Conservation (phyloP, 164 flowering plant genomes). For the Aristolochia contorta region DNA sequence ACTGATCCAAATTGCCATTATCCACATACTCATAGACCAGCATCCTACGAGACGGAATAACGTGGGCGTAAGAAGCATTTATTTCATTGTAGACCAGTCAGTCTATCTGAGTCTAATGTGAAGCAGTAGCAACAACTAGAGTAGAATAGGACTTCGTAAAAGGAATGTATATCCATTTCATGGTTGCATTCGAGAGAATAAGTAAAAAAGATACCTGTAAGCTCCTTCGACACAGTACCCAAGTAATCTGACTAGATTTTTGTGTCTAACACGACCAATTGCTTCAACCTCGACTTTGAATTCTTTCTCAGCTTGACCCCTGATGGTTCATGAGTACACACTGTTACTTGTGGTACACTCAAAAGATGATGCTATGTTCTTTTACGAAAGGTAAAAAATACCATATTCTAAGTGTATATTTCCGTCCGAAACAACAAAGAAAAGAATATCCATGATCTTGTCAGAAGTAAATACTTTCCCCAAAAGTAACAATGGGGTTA, state of each 20-base stretch:
- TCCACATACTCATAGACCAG: constrained; percentile 93
- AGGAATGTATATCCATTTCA: neutral
- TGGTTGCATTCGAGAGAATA: neutral
- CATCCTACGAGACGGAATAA: constrained; percentile 46
- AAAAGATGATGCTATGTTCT: neutral
- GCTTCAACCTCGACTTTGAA: constrained; percentile 91
- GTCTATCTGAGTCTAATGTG: neutral
- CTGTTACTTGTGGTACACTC: constrained; percentile 4
- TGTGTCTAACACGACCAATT: constrained; percentile 97
- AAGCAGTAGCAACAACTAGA: neutral
- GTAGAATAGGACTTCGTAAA: neutral
- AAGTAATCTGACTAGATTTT: constrained; percentile 87
- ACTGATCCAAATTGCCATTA: constrained; percentile 90
- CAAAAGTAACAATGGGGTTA: neutral
- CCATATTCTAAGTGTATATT: neutral
- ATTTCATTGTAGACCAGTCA: neutral
- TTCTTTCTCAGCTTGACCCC: constrained; percentile 97
- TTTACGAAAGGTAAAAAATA: neutral
- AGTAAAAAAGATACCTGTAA: constrained; percentile 48
- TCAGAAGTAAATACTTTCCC: neutral
- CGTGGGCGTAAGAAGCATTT: neutral
- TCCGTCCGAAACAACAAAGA: neutral
- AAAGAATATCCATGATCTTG: neutral
- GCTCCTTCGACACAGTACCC: constrained; percentile 99
- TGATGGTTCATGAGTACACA: constrained; percentile 12